phyloP scores from a whole-genome alignment of 164 flowering plant species.

The Piper longum region DNA sequence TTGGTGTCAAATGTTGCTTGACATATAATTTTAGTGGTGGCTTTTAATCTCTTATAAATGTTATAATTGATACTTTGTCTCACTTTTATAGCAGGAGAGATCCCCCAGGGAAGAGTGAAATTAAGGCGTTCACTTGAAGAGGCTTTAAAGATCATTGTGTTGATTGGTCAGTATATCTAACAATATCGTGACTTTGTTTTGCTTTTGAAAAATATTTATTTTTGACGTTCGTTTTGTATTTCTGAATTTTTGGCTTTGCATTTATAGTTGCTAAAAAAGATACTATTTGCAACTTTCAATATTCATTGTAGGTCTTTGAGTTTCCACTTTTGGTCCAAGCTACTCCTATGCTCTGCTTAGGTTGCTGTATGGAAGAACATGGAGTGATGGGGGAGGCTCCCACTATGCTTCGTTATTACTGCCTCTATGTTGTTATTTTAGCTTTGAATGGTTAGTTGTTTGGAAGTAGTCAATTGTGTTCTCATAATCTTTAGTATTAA shows the following conservation, averaged over 20 bases:
- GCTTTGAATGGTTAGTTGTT: conserved; percentile 84
- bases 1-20: not conserved
- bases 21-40: not conserved
- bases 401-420: conserved; percentile 59
- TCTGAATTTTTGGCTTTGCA: not conserved
- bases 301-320: conserved; percentile 54
- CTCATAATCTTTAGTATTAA: too few relatives aligned
- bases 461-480: not conserved
- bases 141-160: conserved; percentile 75
- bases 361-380: conserved; percentile 69
- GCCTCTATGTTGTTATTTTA: conserved; percentile 66
- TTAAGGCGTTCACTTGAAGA: conserved; percentile 45
- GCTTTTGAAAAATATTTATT: not conserved
- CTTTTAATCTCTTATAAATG: not conserved
- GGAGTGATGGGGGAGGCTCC: conserved; percentile 99
- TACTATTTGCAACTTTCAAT: too few relatives aligned
- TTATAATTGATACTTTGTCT: not conserved
- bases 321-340: conserved; percentile 93
- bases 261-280: too few relatives aligned
- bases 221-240: not conserved
- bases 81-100: conserved; percentile 32
- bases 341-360: conserved; percentile 84
- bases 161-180: conserved; percentile 46
- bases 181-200: not conserved
- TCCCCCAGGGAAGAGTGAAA: conserved; percentile 23